A percentile compares a stretch with the other conserved stretches of the same genome.
These are phyloP conservation scores for Beauveria caledonica DNA, from an alignment of 2,329 filamentous ascomycete species.

Conservation along the genomic window DNA sequence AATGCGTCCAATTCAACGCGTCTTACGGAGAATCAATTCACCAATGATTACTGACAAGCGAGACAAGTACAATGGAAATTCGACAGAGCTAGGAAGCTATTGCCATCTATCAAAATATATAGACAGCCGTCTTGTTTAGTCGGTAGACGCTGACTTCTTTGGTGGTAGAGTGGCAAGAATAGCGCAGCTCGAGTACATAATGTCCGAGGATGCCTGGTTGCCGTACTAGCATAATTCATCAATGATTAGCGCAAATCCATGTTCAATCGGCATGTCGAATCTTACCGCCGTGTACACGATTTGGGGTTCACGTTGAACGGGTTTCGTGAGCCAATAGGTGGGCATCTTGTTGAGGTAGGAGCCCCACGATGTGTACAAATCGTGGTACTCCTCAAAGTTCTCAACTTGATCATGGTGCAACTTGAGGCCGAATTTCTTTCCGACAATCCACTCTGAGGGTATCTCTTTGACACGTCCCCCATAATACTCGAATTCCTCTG, in stretches of 20 bases:
- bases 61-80: too few relatives aligned
- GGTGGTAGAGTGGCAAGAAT: not conserved
- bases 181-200: not conserved
- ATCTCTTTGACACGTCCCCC: not conserved
- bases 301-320: not conserved
- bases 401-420: not conserved
- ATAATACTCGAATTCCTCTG: too few relatives aligned
- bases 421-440: not conserved
- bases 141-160: not conserved
- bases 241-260: not conserved
- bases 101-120: too few relatives aligned
- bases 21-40: too few relatives aligned
- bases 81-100: too few relatives aligned
- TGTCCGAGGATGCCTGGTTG: not conserved
- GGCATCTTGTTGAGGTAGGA: not conserved
- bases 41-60: too few relatives aligned
- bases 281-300: not conserved
- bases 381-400: not conserved
- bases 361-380: not conserved
- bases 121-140: too few relatives aligned
- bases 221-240: not conserved
- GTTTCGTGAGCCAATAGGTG: not conserved
- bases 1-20: too few relatives aligned
- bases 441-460: not conserved
- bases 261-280: too few relatives aligned